Evolutionary conservation across 331 rosid species (phyloP).

Genomic region (Rosa hybrid): DNA sequence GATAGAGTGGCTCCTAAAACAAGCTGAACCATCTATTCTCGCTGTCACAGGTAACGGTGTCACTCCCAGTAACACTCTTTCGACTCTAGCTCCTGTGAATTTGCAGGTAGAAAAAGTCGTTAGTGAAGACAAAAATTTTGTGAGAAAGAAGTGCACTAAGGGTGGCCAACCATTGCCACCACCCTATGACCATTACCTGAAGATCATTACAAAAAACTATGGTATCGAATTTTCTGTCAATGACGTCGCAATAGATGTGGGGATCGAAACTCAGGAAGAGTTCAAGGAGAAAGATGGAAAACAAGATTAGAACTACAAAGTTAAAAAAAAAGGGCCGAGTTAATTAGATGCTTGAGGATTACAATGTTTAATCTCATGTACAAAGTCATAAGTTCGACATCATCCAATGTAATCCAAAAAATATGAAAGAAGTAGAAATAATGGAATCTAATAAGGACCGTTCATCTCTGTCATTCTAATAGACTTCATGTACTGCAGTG

Average conservation of each 20-base stretch:
- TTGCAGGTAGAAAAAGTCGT: not conserved
- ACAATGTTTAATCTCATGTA: not conserved
- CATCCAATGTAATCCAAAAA: not conserved
- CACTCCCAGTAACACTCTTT: not conserved
- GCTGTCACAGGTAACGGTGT: not conserved
- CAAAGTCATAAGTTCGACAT: not conserved
- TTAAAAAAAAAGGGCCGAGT: not conserved
- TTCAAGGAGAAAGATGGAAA: not conserved
- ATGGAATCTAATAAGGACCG: not conserved
- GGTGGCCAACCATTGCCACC: not conserved
- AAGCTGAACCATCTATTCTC: not conserved
- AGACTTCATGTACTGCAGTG: not conserved
- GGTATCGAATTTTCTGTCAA: not conserved
- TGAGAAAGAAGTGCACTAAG: not conserved
- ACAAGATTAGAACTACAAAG: not conserved
- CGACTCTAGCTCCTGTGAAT: not conserved
- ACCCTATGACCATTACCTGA: constrained; percentile 1
- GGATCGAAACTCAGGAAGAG: not conserved
- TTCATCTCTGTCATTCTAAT: not conserved
- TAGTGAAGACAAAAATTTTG: not conserved
- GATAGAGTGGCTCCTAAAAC: not conserved
- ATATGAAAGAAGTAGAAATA: not conserved
- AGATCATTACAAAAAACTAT: not conserved
- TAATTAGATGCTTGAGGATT: not conserved
- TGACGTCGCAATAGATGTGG: not conserved